phyloP scores from a whole-genome alignment of 1,284 basidiomycete species.

The Ganoderma resinaceum region DNA sequence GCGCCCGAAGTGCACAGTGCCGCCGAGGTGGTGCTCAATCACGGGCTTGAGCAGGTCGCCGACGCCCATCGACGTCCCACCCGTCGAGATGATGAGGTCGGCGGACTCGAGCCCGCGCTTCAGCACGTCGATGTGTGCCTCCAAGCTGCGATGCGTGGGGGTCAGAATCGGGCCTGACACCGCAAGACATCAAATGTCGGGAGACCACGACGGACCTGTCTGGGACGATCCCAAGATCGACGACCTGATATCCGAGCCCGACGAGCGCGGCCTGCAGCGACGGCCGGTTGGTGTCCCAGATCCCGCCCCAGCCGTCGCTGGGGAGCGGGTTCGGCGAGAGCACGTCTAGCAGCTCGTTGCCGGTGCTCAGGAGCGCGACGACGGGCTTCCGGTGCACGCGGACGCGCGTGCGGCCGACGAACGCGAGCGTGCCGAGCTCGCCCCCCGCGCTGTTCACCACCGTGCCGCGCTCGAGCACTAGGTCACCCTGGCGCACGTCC shows the following conservation, averaged over 20 bases:
- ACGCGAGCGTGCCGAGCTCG: constrained; percentile 86
- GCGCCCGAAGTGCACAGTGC: constrained; percentile 83
- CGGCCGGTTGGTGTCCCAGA: constrained; percentile 88
- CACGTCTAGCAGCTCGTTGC: constrained; percentile 82
- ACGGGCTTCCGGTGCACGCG: constrained; percentile 73
- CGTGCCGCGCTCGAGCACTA: constrained; percentile 71
- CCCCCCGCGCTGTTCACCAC: constrained; percentile 74
- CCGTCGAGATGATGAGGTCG: constrained; percentile 84
- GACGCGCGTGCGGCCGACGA: constrained; percentile 78
- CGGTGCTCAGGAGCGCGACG: constrained; percentile 85
- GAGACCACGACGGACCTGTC: constrained; percentile 61
- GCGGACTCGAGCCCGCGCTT: constrained; percentile 63
- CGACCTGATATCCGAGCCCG: constrained; percentile 76
- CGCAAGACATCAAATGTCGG: neutral
- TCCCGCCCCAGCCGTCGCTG: constrained; percentile 67
- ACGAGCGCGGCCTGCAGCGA: constrained; percentile 75
- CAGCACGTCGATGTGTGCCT: constrained; percentile 67
- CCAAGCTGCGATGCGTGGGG: constrained; percentile 49
- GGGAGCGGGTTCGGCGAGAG: constrained; percentile 47
- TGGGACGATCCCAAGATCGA: constrained; percentile 82
- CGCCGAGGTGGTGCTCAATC: constrained; percentile 79
- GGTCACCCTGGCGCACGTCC: constrained; percentile 73
- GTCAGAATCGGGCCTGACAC: neutral
- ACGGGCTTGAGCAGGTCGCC: constrained; percentile 88
- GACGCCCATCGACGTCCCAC: constrained; percentile 92